Base-by-base conservation (phyloP, 2,329 filamentous ascomycete genomes). In the Pseudogymnoascus destructans region DNA sequence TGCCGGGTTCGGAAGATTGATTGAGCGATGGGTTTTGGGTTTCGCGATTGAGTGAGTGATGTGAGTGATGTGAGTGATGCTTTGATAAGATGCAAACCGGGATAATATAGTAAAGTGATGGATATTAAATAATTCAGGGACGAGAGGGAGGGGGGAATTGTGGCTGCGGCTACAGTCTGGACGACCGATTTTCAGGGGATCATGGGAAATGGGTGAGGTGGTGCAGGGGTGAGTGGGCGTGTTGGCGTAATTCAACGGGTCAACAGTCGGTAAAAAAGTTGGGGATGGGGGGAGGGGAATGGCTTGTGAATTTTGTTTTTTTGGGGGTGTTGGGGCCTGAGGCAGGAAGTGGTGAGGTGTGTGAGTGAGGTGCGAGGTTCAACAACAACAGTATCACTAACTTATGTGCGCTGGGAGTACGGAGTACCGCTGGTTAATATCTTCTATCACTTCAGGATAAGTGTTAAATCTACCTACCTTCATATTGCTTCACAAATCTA, bases 201-300 rank as follows among this genome's bases (percentile, higher is more conserved):
- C 38, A 42, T 19, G 38, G 38, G 38, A 42, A 42, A 42, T 42
- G 17, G 38, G 38, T 42, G 38, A 42, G 38, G 38, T 42, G 38
- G 38, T 42, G 38, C 38, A 42, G 38, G 38, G 36, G 15, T 15
- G 35, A 3, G n/a, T 15, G 5, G n/a, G 35, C 32, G 35, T 17
- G 35, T 15, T 36, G n/a, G 35, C 35, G 35, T 36, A 36, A 21
- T 42, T 42, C 38, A 42, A 42, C 38, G 21, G 38, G 17, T 42
- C 38, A 42, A 42, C 38, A 42, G 38, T 42, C 38, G 38, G 38
- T 19, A 42, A 42, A 42, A 42, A 42, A 42, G 38, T 42, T 42
- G 38, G 38, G 38, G 38, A 42, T 17, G 38, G 10, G 38, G 10
- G 17, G 27, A n/a, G 38, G 36, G 10, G 23, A 42, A 42, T 42